phyloP scores from a whole-genome alignment of 192 early-diverging fungal species.

The Linderina pennispora region DNA sequence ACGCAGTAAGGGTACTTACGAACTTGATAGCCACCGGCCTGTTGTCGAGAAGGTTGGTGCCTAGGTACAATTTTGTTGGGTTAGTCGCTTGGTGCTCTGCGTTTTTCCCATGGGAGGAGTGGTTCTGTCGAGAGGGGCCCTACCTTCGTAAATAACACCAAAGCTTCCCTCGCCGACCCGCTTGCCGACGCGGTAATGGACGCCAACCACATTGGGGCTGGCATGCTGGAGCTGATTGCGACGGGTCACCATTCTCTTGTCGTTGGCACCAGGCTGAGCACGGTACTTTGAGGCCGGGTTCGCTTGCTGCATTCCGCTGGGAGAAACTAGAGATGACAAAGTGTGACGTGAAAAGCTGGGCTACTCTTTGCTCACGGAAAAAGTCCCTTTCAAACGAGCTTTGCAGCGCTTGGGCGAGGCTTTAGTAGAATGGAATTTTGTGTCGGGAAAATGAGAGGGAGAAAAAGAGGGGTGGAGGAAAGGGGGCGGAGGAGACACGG shows the following conservation, averaged over 20 bases:
- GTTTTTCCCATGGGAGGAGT: constrained; percentile 34
- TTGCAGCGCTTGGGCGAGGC: too few relatives aligned
- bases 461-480: too few relatives aligned
- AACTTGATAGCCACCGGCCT: constrained; percentile 97
- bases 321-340: too few relatives aligned
- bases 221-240: constrained; percentile 36
- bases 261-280: neutral
- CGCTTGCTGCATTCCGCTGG: neutral
- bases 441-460: too few relatives aligned
- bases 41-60: constrained; percentile 79
- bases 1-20: too few relatives aligned
- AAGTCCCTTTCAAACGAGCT: too few relatives aligned
- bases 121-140: too few relatives aligned
- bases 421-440: too few relatives aligned
- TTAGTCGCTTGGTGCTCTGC: constrained; percentile 33
- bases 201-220: constrained; percentile 83
- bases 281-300: neutral
- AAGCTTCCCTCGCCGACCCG: constrained; percentile 98
- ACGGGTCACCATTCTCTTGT: constrained; percentile 36
- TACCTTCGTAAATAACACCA: constrained; percentile 99
- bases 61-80: too few relatives aligned
- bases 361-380: too few relatives aligned
- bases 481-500: too few relatives aligned
- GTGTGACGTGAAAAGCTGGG: too few relatives aligned
- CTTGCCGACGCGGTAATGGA: constrained; percentile 91